Base-by-base conservation (phyloP, 441 rosid genomes). In the Manihot esculenta region DNA sequence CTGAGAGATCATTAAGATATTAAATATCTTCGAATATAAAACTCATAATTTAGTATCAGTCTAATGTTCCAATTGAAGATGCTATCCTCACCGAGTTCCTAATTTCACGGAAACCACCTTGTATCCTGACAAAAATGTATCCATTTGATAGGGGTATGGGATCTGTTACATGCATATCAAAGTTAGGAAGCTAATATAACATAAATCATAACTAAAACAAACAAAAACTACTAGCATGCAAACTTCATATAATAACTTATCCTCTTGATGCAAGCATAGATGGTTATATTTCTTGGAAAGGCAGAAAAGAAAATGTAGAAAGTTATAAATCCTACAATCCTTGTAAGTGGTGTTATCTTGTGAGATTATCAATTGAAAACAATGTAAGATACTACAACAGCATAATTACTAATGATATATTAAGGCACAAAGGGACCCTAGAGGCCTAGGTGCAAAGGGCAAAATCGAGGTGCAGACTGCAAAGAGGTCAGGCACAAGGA, bases 91-190 rank as follows among this genome's bases (percentile, higher is more conserved):
- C 99, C 89, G 99, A 86, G 70, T 89, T 95, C 87, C 98, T 85
- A 66, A 95, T 95, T 84, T 95, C 98, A 76, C 91, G 98, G 70
- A 95, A 95, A 79, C 98, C 99, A 23, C 99, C 99, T 85, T 89
- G 99, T 85, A 93, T 89, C 77, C 96, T 87, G 59, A 89, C 98
- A 81, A 95, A 95, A 71, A 95, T 78, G 70, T 76, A 95, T 69
- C 98, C 97, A 72, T 76, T 93, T 71, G 95, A 84, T 64, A 63
- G 76, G 23, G 77, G 71, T 7, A 77, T 74, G 72, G 97, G 90
- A 72, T 87, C 98, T 93, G 88, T 68, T 64, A 70, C 44, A 54
- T 57, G 73, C 54, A 77, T 49, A 71, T 60, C 27, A 21, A 44
- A 68, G 58, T 62, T 50, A 75, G 67, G 17, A 51, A 21, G 44